Evolutionary conservation across 2,329 filamentous ascomycete species (phyloP).

Genomic region (Colletotrichum phormii): DNA sequence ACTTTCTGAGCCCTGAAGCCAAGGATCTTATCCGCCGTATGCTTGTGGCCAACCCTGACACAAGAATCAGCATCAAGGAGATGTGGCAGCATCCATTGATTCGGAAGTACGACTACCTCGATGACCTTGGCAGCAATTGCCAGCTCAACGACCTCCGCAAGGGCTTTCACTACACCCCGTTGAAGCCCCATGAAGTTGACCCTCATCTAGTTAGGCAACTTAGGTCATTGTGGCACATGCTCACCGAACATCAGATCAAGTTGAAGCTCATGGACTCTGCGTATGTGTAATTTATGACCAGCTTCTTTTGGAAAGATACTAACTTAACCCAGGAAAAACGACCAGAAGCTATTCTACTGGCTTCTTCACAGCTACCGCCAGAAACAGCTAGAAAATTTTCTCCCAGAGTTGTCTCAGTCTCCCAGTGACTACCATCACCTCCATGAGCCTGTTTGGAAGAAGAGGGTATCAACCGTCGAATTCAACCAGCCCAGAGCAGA

Average conservation of each 20-base stretch:
- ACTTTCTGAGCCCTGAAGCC: slow-evolving; percentile 74
- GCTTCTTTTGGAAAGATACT: slow-evolving; percentile 33
- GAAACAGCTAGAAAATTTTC: slow-evolving; percentile 88
- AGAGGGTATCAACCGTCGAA: slow-evolving; percentile 70
- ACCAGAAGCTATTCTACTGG: slow-evolving; percentile 94
- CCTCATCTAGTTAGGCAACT: slow-evolving; percentile 86
- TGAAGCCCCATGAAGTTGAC: slow-evolving; percentile 77
- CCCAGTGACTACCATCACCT: slow-evolving; percentile 92
- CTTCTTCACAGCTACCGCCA: slow-evolving; percentile 85
- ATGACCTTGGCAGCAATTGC: slow-evolving; percentile 69
- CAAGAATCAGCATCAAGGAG: slow-evolving; percentile 81
- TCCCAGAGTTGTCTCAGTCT: slow-evolving; percentile 83
- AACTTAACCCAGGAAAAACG: slow-evolving; percentile 73
- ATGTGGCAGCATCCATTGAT: slow-evolving; percentile 93
- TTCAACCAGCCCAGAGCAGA: slow-evolving; percentile 61
- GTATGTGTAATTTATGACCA: not conserved
- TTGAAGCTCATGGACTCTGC: slow-evolving; percentile 65
- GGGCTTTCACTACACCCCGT: slow-evolving; percentile 69
- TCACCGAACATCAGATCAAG: slow-evolving; percentile 77
- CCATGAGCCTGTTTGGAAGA: slow-evolving; percentile 67
- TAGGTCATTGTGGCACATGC: slow-evolving; percentile 90
- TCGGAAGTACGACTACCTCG: slow-evolving; percentile 82
- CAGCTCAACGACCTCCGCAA: slow-evolving; percentile 69
- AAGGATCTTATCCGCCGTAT: slow-evolving; percentile 84
- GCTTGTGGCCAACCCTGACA: slow-evolving; percentile 80